Conservation (phyloP, 768 basidiomycete genomes). For the Lactifluus pinguis region DNA sequence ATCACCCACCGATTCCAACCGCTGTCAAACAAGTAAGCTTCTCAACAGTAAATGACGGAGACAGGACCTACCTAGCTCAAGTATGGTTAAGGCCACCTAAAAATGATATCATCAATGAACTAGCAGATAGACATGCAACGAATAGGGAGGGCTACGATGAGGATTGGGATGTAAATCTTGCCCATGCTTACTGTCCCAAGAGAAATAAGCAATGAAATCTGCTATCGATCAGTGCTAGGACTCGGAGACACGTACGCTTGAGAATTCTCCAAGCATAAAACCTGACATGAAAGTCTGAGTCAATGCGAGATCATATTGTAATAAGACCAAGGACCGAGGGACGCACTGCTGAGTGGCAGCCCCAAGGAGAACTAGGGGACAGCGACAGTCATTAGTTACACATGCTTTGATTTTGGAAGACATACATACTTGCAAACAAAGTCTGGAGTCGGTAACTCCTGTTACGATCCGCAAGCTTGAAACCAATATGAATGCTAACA, state of each 20-base stretch:
- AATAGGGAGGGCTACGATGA: background rate
- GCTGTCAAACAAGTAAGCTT: background rate
- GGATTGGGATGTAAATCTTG: background rate
- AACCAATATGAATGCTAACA: background rate
- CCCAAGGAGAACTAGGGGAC: background rate
- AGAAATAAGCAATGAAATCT: background rate
- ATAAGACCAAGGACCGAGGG: background rate
- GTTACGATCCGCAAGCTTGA: background rate
- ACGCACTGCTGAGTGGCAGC: background rate
- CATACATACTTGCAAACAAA: background rate
- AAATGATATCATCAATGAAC: background rate
- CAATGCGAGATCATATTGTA: background rate
- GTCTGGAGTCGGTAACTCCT: background rate
- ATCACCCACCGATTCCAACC: background rate
- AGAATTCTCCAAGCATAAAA: constrained; percentile 10
- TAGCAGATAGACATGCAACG: no score
- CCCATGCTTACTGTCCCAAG: constrained; percentile 4
- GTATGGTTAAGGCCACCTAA: background rate
- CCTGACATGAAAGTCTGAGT: background rate
- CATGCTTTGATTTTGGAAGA: background rate
- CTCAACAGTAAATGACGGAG: background rate
- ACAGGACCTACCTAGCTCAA: background rate
- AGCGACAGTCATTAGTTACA: background rate
- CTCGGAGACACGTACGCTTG: background rate
- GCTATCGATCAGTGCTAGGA: background rate